phyloP scores from a whole-genome alignment of 1,284 basidiomycete species.

The Puccinia polysora region DNA sequence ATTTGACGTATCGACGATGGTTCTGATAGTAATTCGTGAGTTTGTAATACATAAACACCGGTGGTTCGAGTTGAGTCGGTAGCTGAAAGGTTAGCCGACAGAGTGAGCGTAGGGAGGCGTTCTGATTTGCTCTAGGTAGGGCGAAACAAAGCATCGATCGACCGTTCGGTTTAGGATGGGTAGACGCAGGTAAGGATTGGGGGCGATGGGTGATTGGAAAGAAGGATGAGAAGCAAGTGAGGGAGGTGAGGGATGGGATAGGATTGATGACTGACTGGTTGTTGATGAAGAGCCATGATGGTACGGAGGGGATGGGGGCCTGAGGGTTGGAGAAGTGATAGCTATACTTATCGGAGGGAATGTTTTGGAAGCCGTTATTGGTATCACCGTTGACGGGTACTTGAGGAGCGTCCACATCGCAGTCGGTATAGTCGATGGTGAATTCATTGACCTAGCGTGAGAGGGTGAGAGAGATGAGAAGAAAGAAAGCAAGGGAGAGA shows the following conservation, averaged over 20 bases:
- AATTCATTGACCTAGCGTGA: constrained; percentile 75
- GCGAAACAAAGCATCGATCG: no score
- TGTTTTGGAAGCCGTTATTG: constrained; percentile 56
- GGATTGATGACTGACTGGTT: constrained; percentile 44
- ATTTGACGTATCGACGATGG: constrained; percentile 95
- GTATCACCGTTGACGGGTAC: constrained; percentile 51
- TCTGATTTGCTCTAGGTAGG: constrained; percentile 22
- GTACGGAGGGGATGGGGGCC: constrained; percentile 8
- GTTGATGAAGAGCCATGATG: constrained; percentile 47
- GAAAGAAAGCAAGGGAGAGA: neutral
- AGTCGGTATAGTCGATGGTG: constrained; percentile 90
- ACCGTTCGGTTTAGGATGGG: no score
- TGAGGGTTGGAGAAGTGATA: constrained; percentile 59
- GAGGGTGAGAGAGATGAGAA: neutral
- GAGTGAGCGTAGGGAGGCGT: constrained; percentile 52
- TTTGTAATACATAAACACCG: constrained; percentile 94
- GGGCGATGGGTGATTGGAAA: no score
- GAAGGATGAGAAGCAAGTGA: no score
- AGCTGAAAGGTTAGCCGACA: constrained; percentile 77
- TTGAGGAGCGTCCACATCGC: constrained; percentile 62
- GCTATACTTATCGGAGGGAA: constrained; percentile 65
- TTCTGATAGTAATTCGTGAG: constrained; percentile 73
- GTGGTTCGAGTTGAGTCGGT: constrained; percentile 68
- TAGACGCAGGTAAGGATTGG: no score
- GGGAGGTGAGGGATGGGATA: no score